Conservation (phyloP, 495 filamentous ascomycete species). For the Hyaloscypha variabilis region DNA sequence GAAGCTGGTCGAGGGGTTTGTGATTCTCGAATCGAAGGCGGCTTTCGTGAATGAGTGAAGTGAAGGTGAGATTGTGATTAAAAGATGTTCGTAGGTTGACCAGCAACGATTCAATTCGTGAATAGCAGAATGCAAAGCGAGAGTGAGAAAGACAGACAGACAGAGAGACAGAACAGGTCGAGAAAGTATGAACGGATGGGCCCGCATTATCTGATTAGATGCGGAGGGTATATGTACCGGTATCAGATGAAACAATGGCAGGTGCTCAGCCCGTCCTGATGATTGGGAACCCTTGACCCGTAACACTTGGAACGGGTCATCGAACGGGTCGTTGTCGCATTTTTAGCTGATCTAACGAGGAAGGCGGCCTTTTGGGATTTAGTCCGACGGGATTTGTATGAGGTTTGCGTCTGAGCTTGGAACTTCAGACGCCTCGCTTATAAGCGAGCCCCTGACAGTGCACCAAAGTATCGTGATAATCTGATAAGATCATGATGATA, state of each 20-base stretch:
- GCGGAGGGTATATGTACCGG: neutral
- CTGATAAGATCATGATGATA: neutral
- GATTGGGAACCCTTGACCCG: neutral
- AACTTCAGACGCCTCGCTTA: neutral
- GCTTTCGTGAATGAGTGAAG: neutral
- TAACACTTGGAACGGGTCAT: constrained; percentile 2
- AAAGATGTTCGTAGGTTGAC: constrained; percentile 6
- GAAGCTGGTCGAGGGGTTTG: neutral
- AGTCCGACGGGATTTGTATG: constrained; percentile 6
- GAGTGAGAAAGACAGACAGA: neutral
- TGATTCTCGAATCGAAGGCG: neutral
- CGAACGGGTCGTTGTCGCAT: constrained; percentile 1
- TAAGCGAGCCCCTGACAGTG: neutral
- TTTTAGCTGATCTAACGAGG: constrained; percentile 6
- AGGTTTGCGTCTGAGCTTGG: neutral
- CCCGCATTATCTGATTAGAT: constrained; percentile 1
- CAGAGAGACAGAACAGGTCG: neutral
- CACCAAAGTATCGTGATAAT: neutral
- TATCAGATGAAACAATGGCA: constrained; percentile 1
- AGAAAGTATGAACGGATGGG: neutral
- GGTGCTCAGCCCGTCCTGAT: neutral
- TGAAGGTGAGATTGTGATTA: neutral
- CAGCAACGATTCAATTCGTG: constrained; percentile 9
- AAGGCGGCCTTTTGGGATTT: neutral
- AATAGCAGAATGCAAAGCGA: neutral